Evolutionary conservation across 2,329 filamentous ascomycete species (phyloP).

Genomic region (Aspergillus ochraceus): DNA sequence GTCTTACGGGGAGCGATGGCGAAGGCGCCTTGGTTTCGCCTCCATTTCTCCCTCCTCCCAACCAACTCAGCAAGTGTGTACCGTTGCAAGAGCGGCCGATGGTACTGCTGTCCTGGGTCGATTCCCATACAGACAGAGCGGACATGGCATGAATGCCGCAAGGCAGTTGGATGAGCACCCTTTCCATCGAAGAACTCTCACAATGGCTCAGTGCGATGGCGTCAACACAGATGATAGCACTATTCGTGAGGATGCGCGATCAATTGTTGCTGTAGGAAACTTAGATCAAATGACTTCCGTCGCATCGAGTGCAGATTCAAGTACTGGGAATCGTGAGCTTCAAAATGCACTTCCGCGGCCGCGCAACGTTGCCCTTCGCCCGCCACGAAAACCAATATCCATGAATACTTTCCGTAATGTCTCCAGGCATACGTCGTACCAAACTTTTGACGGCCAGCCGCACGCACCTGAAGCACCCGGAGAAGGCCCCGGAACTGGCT

Average conservation of each 20-base stretch:
- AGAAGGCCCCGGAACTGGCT: not conserved
- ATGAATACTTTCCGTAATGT: not conserved
- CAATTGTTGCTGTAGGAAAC: not conserved
- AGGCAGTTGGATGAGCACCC: conserved; percentile 34
- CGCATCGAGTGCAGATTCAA: not conserved
- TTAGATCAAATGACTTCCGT: not conserved
- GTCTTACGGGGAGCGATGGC: conserved; percentile 28
- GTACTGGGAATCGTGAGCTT: not conserved
- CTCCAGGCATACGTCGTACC: not conserved
- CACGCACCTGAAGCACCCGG: not conserved
- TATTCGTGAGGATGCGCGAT: not conserved
- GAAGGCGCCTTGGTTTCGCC: conserved; percentile 32
- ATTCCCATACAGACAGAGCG: conserved; percentile 42
- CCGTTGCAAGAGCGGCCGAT: conserved; percentile 40
- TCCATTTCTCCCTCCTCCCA: conserved; percentile 14
- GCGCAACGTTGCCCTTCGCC: not conserved
- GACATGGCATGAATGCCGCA: conserved; percentile 37
- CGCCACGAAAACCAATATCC: not conserved
- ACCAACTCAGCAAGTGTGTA: conserved; percentile 18
- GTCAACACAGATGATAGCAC: not conserved
- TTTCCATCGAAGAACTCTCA: conserved; percentile 32
- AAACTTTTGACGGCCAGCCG: not conserved
- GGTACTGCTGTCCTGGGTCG: conserved; percentile 42
- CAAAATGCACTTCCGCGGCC: not conserved
- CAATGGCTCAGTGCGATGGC: conserved; percentile 19